Evolutionary conservation across 2,329 filamentous ascomycete species (phyloP), one percentile per base, ranked within the genome.

Genomic region (Fonsecaea pedrosoi): DNA sequence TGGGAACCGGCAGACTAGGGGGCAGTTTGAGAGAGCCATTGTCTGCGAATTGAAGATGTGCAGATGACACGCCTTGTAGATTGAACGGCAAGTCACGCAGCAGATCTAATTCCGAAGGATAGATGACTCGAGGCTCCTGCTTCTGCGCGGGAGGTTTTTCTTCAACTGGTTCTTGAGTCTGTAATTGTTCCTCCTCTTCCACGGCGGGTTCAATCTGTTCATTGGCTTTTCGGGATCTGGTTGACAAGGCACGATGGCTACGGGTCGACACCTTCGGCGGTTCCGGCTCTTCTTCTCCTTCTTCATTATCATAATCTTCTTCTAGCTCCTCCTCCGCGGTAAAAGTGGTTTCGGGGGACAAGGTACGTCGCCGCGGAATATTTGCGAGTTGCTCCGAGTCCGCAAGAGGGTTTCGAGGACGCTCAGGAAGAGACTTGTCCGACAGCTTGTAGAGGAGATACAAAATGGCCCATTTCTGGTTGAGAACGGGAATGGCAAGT

Each of bases 391-490:
- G 75, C 80, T 73, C 76, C 82, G 71, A 77, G 75, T 77, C 57
- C 74, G 69, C 8, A 80, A 82, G 63, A 77, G 82, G 40, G 60
- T 67, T 69, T 68, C 71, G 66, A 45, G 83, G 72, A n/a, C 82
- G 81, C 10, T 83, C 82, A 38, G 85, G 84, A 3, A 69, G 71
- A n/a, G 77, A 74, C 57, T 86, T 87, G 75, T 94, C 91, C 68
- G 92, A 89, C 56, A 97, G 86, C 73, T 92, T 89, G 77, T 95
- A 91, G 50, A 99, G 86, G 50, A 99, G 88, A 77, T 96, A 96
- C 21, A 99, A 84, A 71, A 99, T 97, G 2, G 91, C 92, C 93
- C 94, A 98, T 85, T 99, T 99, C 78, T 97, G 91, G 74, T 92
- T 91, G 54, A 99, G 85, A 5, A 98, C 94, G 0, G 94, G 94